Conservation (phyloP, 1,284 basidiomycete species). For the Irpex sp. region DNA sequence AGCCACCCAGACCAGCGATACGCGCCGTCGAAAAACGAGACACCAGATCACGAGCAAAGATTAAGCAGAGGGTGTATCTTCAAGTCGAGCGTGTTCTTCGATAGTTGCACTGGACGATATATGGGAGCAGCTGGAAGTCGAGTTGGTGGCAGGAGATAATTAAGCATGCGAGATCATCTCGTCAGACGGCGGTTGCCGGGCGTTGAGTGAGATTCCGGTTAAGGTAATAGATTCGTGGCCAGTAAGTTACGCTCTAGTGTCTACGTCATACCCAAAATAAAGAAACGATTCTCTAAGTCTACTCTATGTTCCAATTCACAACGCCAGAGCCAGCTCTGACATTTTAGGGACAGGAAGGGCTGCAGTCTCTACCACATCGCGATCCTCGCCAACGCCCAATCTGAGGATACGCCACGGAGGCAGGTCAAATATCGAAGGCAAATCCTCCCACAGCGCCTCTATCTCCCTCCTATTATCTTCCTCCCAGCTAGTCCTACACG, state of each 20-base stretch:
- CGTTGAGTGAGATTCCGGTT: neutral
- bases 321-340: neutral
- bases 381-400: neutral
- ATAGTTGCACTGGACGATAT: neutral
- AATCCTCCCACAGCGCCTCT: slow-evolving; percentile 8
- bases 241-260: neutral
- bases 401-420: slow-evolving; percentile 4
- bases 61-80: neutral
- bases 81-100: neutral
- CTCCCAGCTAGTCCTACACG: slow-evolving; percentile 9
- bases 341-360: neutral
- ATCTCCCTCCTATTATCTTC: slow-evolving; percentile 4
- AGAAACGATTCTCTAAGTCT: neutral
- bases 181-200: neutral
- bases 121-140: neutral
- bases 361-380: neutral
- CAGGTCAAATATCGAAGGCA: slow-evolving; percentile 15
- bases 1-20: neutral
- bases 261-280: neutral
- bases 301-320: neutral
- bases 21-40: neutral
- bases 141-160: neutral
- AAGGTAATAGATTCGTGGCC: neutral
- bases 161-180: neutral
- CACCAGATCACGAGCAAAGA: neutral